phyloP scores from a whole-genome alignment of 2,329 filamentous ascomycete genomes.

The Fusarium gaditjirri region DNA sequence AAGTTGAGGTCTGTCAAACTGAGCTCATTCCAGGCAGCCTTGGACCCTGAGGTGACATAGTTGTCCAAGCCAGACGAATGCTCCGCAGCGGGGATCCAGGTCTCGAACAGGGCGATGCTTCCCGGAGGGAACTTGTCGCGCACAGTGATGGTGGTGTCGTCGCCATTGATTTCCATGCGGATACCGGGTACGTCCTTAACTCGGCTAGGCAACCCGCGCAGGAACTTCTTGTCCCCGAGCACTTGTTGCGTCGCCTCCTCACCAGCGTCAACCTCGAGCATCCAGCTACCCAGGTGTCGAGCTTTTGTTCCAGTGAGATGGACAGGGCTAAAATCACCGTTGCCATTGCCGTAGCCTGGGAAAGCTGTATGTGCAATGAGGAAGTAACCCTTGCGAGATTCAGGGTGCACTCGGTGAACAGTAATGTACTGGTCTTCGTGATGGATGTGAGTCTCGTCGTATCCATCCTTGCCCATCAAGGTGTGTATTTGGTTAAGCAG shows the following conservation, averaged over 20 bases:
- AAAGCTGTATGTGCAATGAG: slow-evolving; percentile 96
- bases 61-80: slow-evolving; percentile 85
- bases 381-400: slow-evolving; percentile 93
- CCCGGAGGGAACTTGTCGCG: slow-evolving; percentile 89
- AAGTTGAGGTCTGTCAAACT: slow-evolving; percentile 89
- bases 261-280: slow-evolving; percentile 85
- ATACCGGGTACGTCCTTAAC: slow-evolving; percentile 80
- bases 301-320: slow-evolving; percentile 85
- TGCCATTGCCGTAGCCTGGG: slow-evolving; percentile 86
- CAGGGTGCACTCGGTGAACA: slow-evolving; percentile 92
- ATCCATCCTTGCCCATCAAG: slow-evolving; percentile 94
- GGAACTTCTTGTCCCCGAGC: slow-evolving; percentile 73
- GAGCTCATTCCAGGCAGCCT: slow-evolving; percentile 79
- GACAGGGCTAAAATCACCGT: slow-evolving; percentile 82
- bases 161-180: slow-evolving; percentile 74
- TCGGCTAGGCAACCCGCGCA: slow-evolving; percentile 86
- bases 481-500: slow-evolving; percentile 94
- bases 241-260: slow-evolving; percentile 74
- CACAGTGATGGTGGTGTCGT: slow-evolving; percentile 82
- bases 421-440: slow-evolving; percentile 97
- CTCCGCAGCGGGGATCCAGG: slow-evolving; percentile 90
- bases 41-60: slow-evolving; percentile 84
- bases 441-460: slow-evolving; percentile 95
- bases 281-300: slow-evolving; percentile 90
- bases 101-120: slow-evolving; percentile 95